Evolutionary conservation across 1,284 basidiomycete species (phyloP).

Genomic region (Cryptococcus sp.): DNA sequence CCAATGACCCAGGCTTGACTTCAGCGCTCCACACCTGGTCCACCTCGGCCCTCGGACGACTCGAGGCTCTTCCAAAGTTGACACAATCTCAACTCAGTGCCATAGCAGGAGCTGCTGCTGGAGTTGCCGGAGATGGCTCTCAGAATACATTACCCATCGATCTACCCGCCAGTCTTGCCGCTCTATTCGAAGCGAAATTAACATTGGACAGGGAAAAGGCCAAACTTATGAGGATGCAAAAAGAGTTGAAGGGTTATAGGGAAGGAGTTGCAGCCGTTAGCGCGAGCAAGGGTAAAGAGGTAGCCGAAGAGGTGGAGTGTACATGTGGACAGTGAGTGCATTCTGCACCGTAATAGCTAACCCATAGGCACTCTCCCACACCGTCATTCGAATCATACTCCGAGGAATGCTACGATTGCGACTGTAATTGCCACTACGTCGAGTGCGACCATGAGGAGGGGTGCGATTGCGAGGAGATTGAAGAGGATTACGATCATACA

Average conservation of each 20-base stretch:
- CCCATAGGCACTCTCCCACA: conserved; percentile 5
- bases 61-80: conserved; percentile 35
- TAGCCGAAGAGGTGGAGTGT: conserved; percentile 33
- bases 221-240: conserved; percentile 44
- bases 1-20: conserved; percentile 19
- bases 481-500: conserved; percentile 10
- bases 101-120: conserved; percentile 39
- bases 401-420: conserved; percentile 30
- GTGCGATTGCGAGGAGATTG: conserved; percentile 16
- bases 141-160: conserved; percentile 31
- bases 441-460: conserved; percentile 14
- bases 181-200: conserved; percentile 45
- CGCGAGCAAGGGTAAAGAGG: conserved; percentile 28
- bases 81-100: conserved; percentile 37
- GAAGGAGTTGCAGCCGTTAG: conserved; percentile 24
- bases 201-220: conserved; percentile 46
- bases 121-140: conserved; percentile 20
- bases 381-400: conserved; percentile 27
- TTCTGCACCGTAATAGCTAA: background rate
- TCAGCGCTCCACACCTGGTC: conserved; percentile 39
- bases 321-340: conserved; percentile 34
- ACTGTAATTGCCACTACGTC: conserved; percentile 20
- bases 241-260: conserved; percentile 43
- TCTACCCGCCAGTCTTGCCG: conserved; percentile 40
- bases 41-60: conserved; percentile 27